phyloP scores from a whole-genome alignment of 805 yeast genomes.

The Wickerhamiella cacticola region DNA sequence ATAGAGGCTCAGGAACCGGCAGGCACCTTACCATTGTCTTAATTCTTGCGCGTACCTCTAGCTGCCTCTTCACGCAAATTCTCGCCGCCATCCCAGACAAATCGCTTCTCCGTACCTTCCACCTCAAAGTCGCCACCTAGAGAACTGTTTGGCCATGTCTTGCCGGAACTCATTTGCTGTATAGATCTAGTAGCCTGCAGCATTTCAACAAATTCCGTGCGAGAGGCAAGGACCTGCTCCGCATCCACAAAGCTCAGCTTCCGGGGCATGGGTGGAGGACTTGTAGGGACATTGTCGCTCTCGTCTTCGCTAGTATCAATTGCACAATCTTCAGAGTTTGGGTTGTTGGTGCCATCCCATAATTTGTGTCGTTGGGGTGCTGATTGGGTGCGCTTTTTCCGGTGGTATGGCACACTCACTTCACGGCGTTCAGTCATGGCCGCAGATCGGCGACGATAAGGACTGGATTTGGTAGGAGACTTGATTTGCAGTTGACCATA shows the following conservation, averaged over 20 bases:
- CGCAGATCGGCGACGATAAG: not conserved
- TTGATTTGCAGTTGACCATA: slow-evolving; percentile 46
- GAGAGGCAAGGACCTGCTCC: slow-evolving; percentile 21
- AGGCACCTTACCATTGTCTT: too few relatives aligned
- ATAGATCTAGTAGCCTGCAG: slow-evolving; percentile 34
- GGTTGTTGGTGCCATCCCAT: not conserved
- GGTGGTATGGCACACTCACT: not conserved
- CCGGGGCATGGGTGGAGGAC: slow-evolving; percentile 29
- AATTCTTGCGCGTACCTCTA: too few relatives aligned
- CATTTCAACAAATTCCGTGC: slow-evolving; percentile 31
- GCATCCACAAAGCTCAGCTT: slow-evolving; percentile 23
- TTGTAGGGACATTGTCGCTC: slow-evolving; percentile 13
- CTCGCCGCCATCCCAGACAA: slow-evolving; percentile 32
- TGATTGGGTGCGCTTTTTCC: slow-evolving; percentile 3
- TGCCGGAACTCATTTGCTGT: slow-evolving; percentile 31
- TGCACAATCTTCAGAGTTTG: slow-evolving; percentile 16
- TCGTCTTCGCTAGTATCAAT: slow-evolving; percentile 20
- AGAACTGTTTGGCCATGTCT: slow-evolving; percentile 16
- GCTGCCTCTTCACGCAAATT: too few relatives aligned
- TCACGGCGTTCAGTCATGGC: not conserved
- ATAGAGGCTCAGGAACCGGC: too few relatives aligned
- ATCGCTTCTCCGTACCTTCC: slow-evolving; percentile 27
- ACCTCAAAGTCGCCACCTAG: slow-evolving; percentile 31
- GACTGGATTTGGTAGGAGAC: not conserved
- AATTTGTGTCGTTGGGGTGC: not conserved